Conservation (phyloP, 1,139 yeast species). For the Meyerozyma guilliermondii region DNA sequence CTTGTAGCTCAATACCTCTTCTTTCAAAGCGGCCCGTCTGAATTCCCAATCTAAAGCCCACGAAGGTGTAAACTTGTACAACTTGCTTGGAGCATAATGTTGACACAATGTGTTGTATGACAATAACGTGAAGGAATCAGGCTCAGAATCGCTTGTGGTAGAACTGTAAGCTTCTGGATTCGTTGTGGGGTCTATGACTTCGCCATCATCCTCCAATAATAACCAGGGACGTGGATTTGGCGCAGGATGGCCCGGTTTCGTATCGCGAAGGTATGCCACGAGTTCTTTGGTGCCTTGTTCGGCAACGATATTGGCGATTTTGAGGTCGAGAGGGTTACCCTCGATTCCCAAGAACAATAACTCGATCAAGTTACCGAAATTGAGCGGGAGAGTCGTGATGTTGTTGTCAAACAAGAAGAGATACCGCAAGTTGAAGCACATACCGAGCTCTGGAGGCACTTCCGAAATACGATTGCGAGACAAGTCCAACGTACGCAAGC, state of each 20-base stretch:
- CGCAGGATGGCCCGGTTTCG: slow-evolving; percentile 60
- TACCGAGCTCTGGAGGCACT: slow-evolving; percentile 79
- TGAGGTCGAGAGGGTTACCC: slow-evolving; percentile 80
- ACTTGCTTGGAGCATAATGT: slow-evolving; percentile 86
- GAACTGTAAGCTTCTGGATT: slow-evolving; percentile 29
- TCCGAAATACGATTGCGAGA: slow-evolving; percentile 69
- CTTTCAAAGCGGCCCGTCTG: slow-evolving; percentile 68
- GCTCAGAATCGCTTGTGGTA: slow-evolving; percentile 18
- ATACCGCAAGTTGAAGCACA: slow-evolving; percentile 73
- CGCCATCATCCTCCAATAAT: slow-evolving; percentile 71
- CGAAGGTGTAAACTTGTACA: slow-evolving; percentile 92
- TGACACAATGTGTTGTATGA: slow-evolving; percentile 92
- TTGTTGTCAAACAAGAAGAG: slow-evolving; percentile 86
- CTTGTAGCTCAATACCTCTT: slow-evolving; percentile 60
- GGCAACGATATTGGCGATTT: slow-evolving; percentile 61
- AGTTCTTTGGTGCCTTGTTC: slow-evolving; percentile 85
- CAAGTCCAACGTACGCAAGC: slow-evolving; percentile 78
- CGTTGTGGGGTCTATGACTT: slow-evolving; percentile 39
- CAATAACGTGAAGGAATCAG: slow-evolving; percentile 60
- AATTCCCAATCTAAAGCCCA: slow-evolving; percentile 98
- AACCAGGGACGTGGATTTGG: slow-evolving; percentile 83
- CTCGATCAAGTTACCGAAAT: slow-evolving; percentile 82
- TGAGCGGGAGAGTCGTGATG: slow-evolving; percentile 69
- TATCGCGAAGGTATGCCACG: slow-evolving; percentile 75
- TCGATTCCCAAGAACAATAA: slow-evolving; percentile 86